A percentile compares a stretch with the other conserved stretches of the same genome.
These are phyloP conservation scores for Barbarea vulgaris DNA, from an alignment of 345 rosid species.

Conservation along the genomic window DNA sequence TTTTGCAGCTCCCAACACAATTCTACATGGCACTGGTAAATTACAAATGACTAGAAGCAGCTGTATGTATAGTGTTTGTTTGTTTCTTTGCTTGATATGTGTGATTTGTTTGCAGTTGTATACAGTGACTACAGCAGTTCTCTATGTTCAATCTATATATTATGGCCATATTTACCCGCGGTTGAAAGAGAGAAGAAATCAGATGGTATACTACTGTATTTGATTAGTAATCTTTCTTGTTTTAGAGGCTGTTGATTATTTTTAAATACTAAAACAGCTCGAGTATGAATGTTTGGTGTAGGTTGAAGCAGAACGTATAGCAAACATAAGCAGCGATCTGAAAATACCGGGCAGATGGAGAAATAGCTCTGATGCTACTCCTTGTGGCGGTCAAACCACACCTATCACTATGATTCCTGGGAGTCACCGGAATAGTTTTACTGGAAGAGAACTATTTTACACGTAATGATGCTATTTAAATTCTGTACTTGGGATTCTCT, in stretches of 20 bases:
- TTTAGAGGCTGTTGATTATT: constrained; percentile 15
- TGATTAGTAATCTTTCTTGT: not conserved
- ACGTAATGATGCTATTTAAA: constrained; percentile 44
- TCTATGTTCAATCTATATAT: constrained; percentile 62
- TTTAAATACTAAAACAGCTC: constrained; percentile 29
- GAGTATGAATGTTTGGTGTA: constrained; percentile 37
- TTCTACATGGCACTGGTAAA: constrained; percentile 80
- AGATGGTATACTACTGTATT: constrained; percentile 45
- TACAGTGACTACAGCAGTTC: constrained; percentile 58
- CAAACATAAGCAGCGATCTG: constrained; percentile 29
- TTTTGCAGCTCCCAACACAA: constrained; percentile 90
- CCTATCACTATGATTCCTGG: constrained; percentile 66
- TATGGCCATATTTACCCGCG: constrained; percentile 66
- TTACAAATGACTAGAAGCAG: constrained; percentile 7
- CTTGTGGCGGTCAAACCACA: constrained; percentile 44
- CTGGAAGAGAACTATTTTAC: constrained; percentile 65
- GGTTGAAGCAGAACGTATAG: constrained; percentile 44
- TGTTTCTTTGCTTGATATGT: constrained; percentile 12
- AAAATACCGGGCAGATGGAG: constrained; percentile 42
- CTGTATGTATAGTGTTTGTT: not conserved
- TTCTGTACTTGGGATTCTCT: not conserved
- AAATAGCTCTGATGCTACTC: constrained; percentile 36
- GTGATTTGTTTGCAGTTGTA: constrained; percentile 54
- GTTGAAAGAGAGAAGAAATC: constrained; percentile 40
- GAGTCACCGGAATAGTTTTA: constrained; percentile 44